Evolutionary conservation across 2,329 filamentous ascomycete genomes (phyloP).

Genomic region (Cordyceps tenuipes): DNA sequence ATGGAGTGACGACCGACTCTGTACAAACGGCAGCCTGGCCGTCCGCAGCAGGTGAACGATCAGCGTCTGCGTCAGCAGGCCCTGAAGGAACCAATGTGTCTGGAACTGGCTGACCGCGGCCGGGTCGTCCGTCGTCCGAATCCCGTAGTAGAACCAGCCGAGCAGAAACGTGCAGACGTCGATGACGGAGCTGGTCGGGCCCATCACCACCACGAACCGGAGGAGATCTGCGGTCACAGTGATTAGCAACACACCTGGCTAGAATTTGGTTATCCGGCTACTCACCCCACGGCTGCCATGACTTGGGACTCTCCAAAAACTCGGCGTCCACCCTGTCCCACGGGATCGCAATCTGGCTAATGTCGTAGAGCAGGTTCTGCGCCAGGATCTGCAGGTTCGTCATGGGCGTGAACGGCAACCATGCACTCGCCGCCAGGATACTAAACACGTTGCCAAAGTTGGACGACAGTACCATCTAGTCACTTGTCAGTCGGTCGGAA

Average conservation of each 20-base stretch:
- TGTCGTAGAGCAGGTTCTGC: conserved; percentile 23
- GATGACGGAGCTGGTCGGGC: conserved; percentile 22
- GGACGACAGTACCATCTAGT: conserved; percentile 22
- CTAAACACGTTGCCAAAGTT: conserved; percentile 25
- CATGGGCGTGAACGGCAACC: conserved; percentile 23
- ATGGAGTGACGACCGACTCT: conserved; percentile 17
- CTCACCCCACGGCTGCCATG: conserved; percentile 18
- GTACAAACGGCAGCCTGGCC: conserved; percentile 20
- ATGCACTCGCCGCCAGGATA: conserved; percentile 20
- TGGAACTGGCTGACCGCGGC: conserved; percentile 16
- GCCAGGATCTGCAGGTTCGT: conserved; percentile 19
- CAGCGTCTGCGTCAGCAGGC: conserved; percentile 22
- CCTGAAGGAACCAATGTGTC: conserved; percentile 23
- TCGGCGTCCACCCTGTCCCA: conserved; percentile 22
- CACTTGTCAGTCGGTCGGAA: not conserved
- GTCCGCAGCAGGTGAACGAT: conserved; percentile 22
- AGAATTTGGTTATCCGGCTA: not conserved
- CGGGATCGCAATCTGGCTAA: conserved; percentile 23
- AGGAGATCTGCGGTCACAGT: conserved; percentile 16
- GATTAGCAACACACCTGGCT: not conserved
- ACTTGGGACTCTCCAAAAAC: conserved; percentile 19
- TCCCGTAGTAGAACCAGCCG: conserved; percentile 19
- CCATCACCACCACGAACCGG: conserved; percentile 21
- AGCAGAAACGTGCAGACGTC: conserved; percentile 19
- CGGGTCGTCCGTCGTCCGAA: conserved; percentile 13